Evolutionary conservation across 1,139 yeast genomes (phyloP).

Genomic region (Yamadazyma dushanensis): DNA sequence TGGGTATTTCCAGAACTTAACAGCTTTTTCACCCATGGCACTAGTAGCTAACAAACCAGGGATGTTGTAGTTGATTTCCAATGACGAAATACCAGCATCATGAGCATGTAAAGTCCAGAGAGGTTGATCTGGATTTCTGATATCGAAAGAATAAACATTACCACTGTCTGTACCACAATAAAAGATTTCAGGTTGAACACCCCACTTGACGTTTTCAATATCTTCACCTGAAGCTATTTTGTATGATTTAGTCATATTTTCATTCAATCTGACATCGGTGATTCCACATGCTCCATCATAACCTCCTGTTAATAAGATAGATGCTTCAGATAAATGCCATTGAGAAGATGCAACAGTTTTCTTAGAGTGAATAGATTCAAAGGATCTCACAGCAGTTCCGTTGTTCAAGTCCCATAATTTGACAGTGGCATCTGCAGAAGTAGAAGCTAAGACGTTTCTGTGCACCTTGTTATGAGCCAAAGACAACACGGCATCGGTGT

Average conservation of each 20-base stretch:
- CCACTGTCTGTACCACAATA: slow-evolving; percentile 94
- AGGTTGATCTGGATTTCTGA: slow-evolving; percentile 67
- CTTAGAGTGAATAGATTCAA: slow-evolving; percentile 55
- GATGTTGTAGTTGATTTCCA: slow-evolving; percentile 66
- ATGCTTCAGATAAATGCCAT: slow-evolving; percentile 81
- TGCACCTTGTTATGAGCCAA: slow-evolving; percentile 79
- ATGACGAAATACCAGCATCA: slow-evolving; percentile 86
- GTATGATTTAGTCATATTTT: slow-evolving; percentile 63
- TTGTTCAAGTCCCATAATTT: slow-evolving; percentile 90
- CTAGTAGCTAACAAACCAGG: slow-evolving; percentile 82
- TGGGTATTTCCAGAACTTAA: slow-evolving; percentile 85
- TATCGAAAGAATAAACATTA: slow-evolving; percentile 84
- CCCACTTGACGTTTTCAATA: slow-evolving; percentile 81
- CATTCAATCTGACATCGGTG: slow-evolving; percentile 82
- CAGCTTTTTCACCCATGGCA: slow-evolving; percentile 85
- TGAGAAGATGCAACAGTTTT: slow-evolving; percentile 84
- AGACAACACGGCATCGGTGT: slow-evolving; percentile 91
- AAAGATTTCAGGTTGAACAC: slow-evolving; percentile 59
- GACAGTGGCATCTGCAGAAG: slow-evolving; percentile 93
- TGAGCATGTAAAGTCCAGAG: slow-evolving; percentile 97
- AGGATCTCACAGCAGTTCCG: slow-evolving; percentile 73
- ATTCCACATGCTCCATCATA: slow-evolving; percentile 82
- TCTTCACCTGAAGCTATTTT: slow-evolving; percentile 70
- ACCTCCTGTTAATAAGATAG: slow-evolving; percentile 87
- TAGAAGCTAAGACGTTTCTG: slow-evolving; percentile 85